Evolutionary conservation across 2,329 filamentous ascomycete genomes (phyloP).

Genomic region (Delphinella strobiligena): DNA sequence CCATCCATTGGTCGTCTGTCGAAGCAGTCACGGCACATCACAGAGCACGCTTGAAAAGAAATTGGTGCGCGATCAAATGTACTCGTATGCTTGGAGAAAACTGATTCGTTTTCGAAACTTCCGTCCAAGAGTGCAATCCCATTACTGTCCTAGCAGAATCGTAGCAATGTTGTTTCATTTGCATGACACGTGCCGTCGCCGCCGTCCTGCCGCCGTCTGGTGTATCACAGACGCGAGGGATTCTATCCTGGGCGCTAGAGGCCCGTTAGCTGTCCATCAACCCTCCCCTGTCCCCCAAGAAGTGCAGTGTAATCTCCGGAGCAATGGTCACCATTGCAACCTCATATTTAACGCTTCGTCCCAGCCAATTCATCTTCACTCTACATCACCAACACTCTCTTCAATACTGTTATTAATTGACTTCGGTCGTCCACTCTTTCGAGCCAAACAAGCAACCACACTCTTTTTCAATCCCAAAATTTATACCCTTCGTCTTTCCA

Average conservation of each 20-base stretch:
- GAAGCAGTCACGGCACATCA: too few relatives aligned
- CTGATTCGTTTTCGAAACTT: too few relatives aligned
- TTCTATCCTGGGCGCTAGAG: too few relatives aligned
- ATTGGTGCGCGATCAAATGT: too few relatives aligned
- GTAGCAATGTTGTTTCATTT: neutral
- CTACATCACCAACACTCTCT: conserved; percentile 8
- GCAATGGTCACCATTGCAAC: conserved; percentile 2
- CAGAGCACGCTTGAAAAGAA: too few relatives aligned
- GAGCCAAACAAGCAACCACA: conserved; percentile 11
- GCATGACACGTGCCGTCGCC: conserved; percentile 2
- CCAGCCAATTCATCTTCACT: conserved; percentile 4
- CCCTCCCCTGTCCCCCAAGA: too few relatives aligned
- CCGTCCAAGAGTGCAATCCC: too few relatives aligned
- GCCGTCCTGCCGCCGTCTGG: neutral
- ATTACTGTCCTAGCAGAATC: too few relatives aligned
- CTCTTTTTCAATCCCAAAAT: conserved; percentile 11
- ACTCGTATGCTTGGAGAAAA: too few relatives aligned
- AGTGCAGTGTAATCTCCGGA: conserved; percentile 5
- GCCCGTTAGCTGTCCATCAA: too few relatives aligned
- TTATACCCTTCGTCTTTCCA: conserved; percentile 8
- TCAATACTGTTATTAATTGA: conserved; percentile 10
- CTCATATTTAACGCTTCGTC: conserved; percentile 6
- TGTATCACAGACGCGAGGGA: too few relatives aligned
- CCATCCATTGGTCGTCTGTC: too few relatives aligned
- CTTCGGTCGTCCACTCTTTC: conserved; percentile 21